These are phyloP conservation scores for Antitrichia curtipendula DNA, from an alignment of 225 moss, liverwort and hornwort species.

Conservation along the genomic window DNA sequence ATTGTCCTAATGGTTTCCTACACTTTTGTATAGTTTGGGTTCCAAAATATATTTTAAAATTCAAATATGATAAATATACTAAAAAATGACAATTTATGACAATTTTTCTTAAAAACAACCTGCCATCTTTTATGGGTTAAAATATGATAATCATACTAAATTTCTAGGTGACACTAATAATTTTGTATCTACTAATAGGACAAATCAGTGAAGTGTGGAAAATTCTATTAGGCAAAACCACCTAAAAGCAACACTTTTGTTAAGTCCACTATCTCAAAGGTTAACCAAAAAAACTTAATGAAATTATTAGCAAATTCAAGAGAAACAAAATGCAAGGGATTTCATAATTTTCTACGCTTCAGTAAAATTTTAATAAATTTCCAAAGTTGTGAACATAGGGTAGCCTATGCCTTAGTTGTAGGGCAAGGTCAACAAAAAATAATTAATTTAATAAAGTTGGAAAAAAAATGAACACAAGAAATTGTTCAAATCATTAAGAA, in stretches of 20 bases:
- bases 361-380: neutral
- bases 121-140: fast-evolving
- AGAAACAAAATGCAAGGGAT: fast-evolving
- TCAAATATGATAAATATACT: neutral
- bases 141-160: neutral
- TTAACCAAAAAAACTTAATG: too few species aligned
- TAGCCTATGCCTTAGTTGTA: too few species aligned
- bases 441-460: too few species aligned
- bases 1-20: neutral
- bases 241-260: neutral
- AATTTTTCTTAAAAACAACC: neutral
- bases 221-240: neutral
- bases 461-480: too few species aligned
- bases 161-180: neutral
- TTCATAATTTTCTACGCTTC: neutral
- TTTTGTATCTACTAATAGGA: neutral
- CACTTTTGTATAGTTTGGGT: fast-evolving
- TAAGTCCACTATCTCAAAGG: too few species aligned
- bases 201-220: neutral
- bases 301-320: neutral
- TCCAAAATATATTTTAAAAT: neutral
- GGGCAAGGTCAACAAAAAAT: too few species aligned
- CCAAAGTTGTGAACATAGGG: neutral
- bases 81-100: neutral
- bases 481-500: too few species aligned